Evolutionary conservation across 129 eudicot genomes (phyloP), one percentile per base, ranked within the genome.

Genomic region (Tagetes patula): DNA sequence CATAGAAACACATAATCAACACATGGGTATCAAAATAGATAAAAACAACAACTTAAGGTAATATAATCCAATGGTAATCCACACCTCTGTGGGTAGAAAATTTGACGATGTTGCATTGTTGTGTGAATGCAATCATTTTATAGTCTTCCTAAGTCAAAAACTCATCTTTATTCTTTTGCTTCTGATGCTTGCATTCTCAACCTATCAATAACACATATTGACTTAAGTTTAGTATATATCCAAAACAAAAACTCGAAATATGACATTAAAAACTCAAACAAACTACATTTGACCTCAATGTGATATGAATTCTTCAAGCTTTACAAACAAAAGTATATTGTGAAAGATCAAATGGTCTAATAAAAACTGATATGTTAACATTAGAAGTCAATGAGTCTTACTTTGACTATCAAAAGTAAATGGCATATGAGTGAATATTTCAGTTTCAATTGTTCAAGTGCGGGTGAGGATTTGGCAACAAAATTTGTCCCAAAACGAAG

Each of bases 121-220:
- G 91, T 36, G 96, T 90, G 79, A 85, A 90, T 52, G 79, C 82
- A 95, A 90, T 90, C 70, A 77, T 80, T 76, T 58, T 85, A 78
- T 87, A 90, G 79, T 90, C 94, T 75, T 90, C 91, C 94, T 91
- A 87, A 48, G 66, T 83, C 83, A 90, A 77, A 60, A 43, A 55
- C 75, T 79, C 91, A 14, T 75, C 84, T 43, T 87, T 79, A 46
- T 75, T 67, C 91, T 87, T 81, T 65, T 75, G 81, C 82, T 82
- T 78, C 96, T 85, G 76, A 90, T 90, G 64, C 74, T 77, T 66
- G 82, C 80, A 80, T 90, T 95, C 86, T 90, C 96, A 40, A 74
- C 69, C 95, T 87, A 80, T 74, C 60, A 65, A 45, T 46, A 52
- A 56, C 53, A 67, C 60, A 71, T 32, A 33, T 20, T 68, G 48